Conservation (phyloP, 352 stramenopile genomes). For the Phytophthora ohioensis region DNA sequence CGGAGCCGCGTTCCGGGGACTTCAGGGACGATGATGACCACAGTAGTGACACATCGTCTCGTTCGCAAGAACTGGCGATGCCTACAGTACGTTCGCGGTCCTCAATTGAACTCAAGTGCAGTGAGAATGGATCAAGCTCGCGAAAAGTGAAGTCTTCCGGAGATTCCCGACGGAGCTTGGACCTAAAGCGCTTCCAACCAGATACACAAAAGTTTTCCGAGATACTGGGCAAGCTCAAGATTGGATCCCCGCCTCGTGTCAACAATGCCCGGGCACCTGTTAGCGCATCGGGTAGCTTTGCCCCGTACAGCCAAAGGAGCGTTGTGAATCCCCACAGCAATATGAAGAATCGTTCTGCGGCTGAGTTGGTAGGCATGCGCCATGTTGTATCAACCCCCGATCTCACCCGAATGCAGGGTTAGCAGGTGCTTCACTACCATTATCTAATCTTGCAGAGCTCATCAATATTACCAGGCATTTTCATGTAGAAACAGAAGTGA, state of each 20-base stretch:
- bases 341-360: slow-evolving; percentile 40
- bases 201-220: slow-evolving; percentile 81
- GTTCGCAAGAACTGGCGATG: slow-evolving; percentile 39
- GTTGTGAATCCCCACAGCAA: slow-evolving; percentile 26
- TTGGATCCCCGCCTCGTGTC: slow-evolving; percentile 50
- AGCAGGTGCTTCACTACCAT: slow-evolving; percentile 23
- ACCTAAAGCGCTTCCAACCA: slow-evolving; percentile 79
- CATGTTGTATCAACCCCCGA: slow-evolving; percentile 74
- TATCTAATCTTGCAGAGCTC: slow-evolving; percentile 29
- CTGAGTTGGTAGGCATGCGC: slow-evolving; percentile 55
- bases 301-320: slow-evolving; percentile 37
- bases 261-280: slow-evolving; percentile 32
- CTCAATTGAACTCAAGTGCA: slow-evolving; percentile 41
- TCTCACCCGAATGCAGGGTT: slow-evolving; percentile 53
- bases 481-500: slow-evolving; percentile 14
- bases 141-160: slow-evolving; percentile 28
- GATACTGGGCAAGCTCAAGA: slow-evolving; percentile 78
- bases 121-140: slow-evolving; percentile 22
- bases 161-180: slow-evolving; percentile 57
- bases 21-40: slow-evolving; percentile 29
- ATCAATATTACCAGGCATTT: slow-evolving; percentile 26
- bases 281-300: slow-evolving; percentile 38
- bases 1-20: slow-evolving; percentile 16
- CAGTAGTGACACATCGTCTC: slow-evolving; percentile 31
- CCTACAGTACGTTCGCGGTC: slow-evolving; percentile 38